These are phyloP conservation scores for Beta vulgaris DNA, from an alignment of 148 eudicot species.

Conservation along the genomic window DNA sequence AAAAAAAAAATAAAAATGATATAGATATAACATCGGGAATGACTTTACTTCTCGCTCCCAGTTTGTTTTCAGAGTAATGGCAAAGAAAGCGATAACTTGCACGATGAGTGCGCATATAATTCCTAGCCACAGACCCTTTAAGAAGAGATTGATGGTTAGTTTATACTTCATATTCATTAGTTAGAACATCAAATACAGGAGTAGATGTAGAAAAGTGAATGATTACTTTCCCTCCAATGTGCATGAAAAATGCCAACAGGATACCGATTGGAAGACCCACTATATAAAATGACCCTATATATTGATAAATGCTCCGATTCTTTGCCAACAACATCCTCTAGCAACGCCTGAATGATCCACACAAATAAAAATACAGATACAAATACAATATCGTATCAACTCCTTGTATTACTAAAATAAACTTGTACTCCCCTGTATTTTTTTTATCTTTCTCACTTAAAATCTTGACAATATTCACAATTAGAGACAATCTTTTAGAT, in stretches of 20 bases:
- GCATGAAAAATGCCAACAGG: conserved; percentile 30
- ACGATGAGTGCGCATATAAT: conserved; percentile 23
- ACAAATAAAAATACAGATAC: not conserved
- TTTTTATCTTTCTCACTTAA: too few relatives aligned
- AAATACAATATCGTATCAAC: not conserved
- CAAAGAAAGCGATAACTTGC: conserved; percentile 15
- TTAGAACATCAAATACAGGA: not conserved
- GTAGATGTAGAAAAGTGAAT: not conserved
- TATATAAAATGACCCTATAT: conserved; percentile 73
- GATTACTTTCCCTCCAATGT: conserved; percentile 24
- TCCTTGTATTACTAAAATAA: not conserved
- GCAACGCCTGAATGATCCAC: conserved; percentile 41
- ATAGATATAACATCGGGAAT: too few relatives aligned
- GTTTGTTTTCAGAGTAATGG: conserved; percentile 17
- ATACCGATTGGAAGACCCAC: conserved; percentile 64
- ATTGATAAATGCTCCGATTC: conserved; percentile 70
- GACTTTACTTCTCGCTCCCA: conserved; percentile 30
- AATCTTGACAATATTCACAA: too few relatives aligned
- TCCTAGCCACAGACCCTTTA: conserved; percentile 27
- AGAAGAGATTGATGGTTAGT: not conserved
- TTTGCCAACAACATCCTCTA: conserved; percentile 82
- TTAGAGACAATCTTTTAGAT: too few relatives aligned
- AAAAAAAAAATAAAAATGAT: not conserved
- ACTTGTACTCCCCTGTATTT: too few relatives aligned
- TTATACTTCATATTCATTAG: not conserved